phyloP scores from a whole-genome alignment of 768 basidiomycete species.

The Auriscalpium orientale region DNA sequence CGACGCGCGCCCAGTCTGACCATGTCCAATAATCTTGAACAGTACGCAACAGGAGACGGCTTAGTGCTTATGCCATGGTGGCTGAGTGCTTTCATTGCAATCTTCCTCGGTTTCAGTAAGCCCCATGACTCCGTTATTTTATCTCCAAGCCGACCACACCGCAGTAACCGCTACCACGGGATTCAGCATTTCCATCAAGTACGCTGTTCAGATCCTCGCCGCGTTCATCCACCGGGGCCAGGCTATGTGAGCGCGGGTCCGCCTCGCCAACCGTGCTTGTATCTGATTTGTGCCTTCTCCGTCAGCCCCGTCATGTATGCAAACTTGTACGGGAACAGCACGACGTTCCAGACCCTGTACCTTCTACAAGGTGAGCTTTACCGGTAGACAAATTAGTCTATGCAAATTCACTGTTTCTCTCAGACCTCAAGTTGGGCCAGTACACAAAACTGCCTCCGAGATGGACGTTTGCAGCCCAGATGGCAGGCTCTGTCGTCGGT shows the following conservation, averaged over 20 bases:
- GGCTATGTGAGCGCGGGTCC: conserved; percentile 30
- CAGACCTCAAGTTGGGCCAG: conserved; percentile 29
- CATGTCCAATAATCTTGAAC: not conserved
- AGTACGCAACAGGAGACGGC: conserved; percentile 25
- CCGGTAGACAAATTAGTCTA: not conserved
- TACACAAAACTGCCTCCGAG: conserved; percentile 48
- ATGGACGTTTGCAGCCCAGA: conserved; percentile 39
- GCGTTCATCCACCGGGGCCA: conserved; percentile 43
- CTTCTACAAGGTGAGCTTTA: conserved; percentile 36
- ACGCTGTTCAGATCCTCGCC: conserved; percentile 42
- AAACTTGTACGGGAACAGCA: conserved; percentile 46
- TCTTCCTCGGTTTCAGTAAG: conserved; percentile 30
- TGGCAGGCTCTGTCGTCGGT: conserved; percentile 44
- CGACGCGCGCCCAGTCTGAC: not conserved
- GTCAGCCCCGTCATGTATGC: conserved; percentile 47
- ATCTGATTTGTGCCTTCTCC: not conserved
- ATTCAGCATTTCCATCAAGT: conserved; percentile 41
- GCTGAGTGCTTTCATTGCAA: conserved; percentile 34
- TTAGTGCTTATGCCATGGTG: conserved; percentile 44
- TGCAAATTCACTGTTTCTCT: not conserved
- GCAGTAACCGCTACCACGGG: conserved; percentile 34
- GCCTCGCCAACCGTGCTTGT: not conserved
- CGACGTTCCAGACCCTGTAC: conserved; percentile 44
- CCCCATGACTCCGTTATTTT: not conserved
- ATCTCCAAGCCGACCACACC: not conserved